Base-by-base conservation (phyloP, 768 basidiomycete genomes). In the Grammothele lineata region DNA sequence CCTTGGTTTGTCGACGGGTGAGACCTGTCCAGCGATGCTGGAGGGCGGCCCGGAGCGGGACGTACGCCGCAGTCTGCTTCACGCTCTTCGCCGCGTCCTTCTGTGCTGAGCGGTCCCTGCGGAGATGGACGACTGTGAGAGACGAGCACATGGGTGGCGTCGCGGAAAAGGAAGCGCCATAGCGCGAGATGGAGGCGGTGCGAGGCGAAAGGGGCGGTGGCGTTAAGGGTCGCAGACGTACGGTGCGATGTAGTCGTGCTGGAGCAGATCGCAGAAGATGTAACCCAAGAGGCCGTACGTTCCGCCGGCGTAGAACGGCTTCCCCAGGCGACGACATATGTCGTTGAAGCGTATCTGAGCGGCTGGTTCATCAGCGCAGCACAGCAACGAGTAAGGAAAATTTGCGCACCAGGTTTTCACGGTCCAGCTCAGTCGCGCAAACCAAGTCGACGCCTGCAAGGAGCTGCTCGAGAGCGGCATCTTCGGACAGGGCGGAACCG, bases 241-340 rank as follows among this genome's bases (percentile, higher is more conserved):
- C 95, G 85, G 80, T 37, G 83, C 70, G 52, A 96, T 80, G 64
- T 86, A 92, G 51, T 92, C 84, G 59, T 96, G 95, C 45, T 79
- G 74, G 47, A 93, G 72, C 45, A 99, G 74, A 63, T 98, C 94
- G 53, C 91, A 92, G 62, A 97, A 96, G 59, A 96, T 91, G 67
- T 92, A 99, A 14, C 95, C 95, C 37, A 83, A 70, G 49, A 94
- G 72, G 18, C 95, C 95, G 62, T 92, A 94, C 14, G 87, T 85
- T 10, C 90, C 90, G 1, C 93, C 93, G n/a, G 85, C 81, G 58
- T 96, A 97, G 63, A 98, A 85, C 5, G 89, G 84, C 52, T 85
- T 92, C 35, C 73, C 69, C 40, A 78, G 70, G 47, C 76, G 74
- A 50, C 93, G 76, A 63, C 92, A 92, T n/a, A 81, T 72, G 42